A percentile compares a stretch with the other conserved stretches of the same genome.
Conservation (phyloP, 441 rosid genomes). For the Erysimum cheiri region DNA sequence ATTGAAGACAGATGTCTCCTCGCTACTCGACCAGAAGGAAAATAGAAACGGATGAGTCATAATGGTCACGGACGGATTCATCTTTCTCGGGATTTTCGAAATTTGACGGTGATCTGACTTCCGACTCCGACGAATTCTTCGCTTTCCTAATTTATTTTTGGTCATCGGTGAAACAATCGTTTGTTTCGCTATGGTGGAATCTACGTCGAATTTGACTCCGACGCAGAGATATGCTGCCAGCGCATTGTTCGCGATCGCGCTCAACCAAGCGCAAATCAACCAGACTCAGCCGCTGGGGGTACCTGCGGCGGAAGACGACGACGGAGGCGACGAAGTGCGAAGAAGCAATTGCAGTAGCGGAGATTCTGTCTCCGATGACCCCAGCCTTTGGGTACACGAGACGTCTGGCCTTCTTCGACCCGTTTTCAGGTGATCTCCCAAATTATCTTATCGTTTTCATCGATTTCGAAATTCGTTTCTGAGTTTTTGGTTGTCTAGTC, state of each 20-base stretch:
- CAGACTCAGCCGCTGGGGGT: slow-evolving; percentile 51
- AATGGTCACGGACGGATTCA: slow-evolving; percentile 7
- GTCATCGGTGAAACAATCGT: slow-evolving; percentile 11
- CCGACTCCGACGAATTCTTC: not conserved
- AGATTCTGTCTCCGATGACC: slow-evolving; percentile 71
- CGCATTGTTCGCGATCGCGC: slow-evolving; percentile 71
- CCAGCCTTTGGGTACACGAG: slow-evolving; percentile 79
- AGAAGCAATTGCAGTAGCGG: slow-evolving; percentile 50
- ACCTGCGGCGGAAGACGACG: slow-evolving; percentile 45
- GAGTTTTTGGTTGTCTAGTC: not conserved
- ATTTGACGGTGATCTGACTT: slow-evolving; percentile 40
- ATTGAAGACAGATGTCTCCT: slow-evolving; percentile 36
- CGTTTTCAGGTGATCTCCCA: slow-evolving; percentile 64
- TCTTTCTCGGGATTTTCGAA: slow-evolving; percentile 27
- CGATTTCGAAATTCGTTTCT: not conserved
- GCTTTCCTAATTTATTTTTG: not conserved
- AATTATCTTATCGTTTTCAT: not conserved
- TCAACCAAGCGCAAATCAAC: slow-evolving; percentile 46
- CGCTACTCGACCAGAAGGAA: slow-evolving; percentile 15
- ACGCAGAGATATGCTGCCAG: slow-evolving; percentile 76
- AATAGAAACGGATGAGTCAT: slow-evolving; percentile 20
- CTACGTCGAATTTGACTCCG: slow-evolving; percentile 56
- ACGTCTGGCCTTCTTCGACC: slow-evolving; percentile 76
- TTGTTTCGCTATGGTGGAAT: slow-evolving; percentile 28
- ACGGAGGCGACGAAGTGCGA: slow-evolving; percentile 42